Base-by-base conservation (phyloP, 2,329 filamentous ascomycete genomes). In the Aspergillus floridensis region DNA sequence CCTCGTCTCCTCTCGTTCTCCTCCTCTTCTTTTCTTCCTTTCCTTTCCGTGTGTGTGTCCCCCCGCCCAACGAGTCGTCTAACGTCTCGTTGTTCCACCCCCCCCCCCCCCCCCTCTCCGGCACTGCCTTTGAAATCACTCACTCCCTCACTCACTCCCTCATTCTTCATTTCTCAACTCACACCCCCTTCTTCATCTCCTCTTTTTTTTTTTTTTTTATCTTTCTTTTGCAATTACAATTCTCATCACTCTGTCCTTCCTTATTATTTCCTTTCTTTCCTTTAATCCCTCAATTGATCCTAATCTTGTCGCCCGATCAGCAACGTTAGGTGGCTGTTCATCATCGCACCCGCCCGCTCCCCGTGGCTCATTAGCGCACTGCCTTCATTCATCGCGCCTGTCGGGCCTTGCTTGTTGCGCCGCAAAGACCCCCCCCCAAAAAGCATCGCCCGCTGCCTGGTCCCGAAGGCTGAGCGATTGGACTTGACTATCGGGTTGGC, bases 141-240 rank as follows among this genome's bases (percentile, higher is more conserved):
- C 53, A 14, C 57, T 58, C 57, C 51, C 61, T 49, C 59, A 60
- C 56, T 54, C 59, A 61, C 59, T 64, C 58, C 59, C 60, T 49
- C 68, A 62, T 60, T 63, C 64, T 66, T 63, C 59, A 57, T 67
- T 59, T 63, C 59, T 63, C 65, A 29, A 60, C 59, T 63, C 66
- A 64, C 51, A 22, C 59, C 29, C 61, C 52, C 44, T 48, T 51
- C 52, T 57, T 53, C 58, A 16, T 53, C 62, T 58, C 48, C 35
- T 59, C 62, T 31, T 57, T 55, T 24, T 61, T 44, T 49, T 46
- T 53, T 35, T 31, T 59, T 57, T 35, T 31, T 59, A 56, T 60
- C 46, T 48, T 59, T 59, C 53, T 55, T 47, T 46, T 61, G 58
- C 38, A 50, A 49, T 59, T 51, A 32, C 46, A 55, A 51, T 38